A percentile compares a stretch with the other conserved stretches of the same genome.
These are phyloP conservation scores for Ophiosphaerella herpotricha DNA, from an alignment of 2,329 filamentous ascomycete genomes.

Conservation along the genomic window DNA sequence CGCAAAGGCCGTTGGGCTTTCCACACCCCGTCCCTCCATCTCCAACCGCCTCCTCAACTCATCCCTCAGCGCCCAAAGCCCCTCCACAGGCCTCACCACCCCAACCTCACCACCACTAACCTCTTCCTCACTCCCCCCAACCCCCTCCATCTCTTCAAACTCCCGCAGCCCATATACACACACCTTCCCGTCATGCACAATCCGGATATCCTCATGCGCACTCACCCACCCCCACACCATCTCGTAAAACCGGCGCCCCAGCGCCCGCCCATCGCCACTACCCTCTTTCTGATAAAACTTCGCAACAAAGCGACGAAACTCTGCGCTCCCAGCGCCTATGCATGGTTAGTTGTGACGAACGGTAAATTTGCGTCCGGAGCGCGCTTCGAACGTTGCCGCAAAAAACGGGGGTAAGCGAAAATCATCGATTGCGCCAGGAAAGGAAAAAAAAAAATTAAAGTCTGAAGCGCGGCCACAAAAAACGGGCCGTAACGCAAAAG, in stretches of 20 bases:
- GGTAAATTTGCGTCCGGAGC: too few species aligned
- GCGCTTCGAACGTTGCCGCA: too few species aligned
- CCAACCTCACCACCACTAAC: not conserved
- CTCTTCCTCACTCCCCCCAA: constrained; percentile 4
- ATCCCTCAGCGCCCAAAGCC: constrained; percentile 18
- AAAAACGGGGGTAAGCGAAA: too few species aligned
- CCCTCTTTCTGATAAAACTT: constrained; percentile 39
- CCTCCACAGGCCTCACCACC: constrained; percentile 12
- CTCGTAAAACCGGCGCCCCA: constrained; percentile 58
- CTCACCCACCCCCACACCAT: constrained; percentile 63
- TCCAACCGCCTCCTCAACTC: constrained; percentile 25
- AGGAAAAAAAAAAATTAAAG: too few species aligned
- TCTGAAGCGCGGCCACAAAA: too few species aligned
- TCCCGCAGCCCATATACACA: constrained; percentile 32
- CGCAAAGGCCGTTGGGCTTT: not conserved
- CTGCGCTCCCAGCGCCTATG: constrained; percentile 47
- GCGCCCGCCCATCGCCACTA: constrained; percentile 14
- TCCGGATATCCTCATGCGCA: constrained; percentile 59
- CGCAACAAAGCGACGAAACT: constrained; percentile 47
- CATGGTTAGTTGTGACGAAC: too few species aligned
- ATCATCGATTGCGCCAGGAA: not conserved
- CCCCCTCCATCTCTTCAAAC: constrained; percentile 36
- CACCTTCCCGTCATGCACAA: constrained; percentile 52
- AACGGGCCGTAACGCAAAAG: too few species aligned
- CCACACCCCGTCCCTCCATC: constrained; percentile 9